phyloP scores from a whole-genome alignment of 768 basidiomycete species.

The Tulasnella sp. region DNA sequence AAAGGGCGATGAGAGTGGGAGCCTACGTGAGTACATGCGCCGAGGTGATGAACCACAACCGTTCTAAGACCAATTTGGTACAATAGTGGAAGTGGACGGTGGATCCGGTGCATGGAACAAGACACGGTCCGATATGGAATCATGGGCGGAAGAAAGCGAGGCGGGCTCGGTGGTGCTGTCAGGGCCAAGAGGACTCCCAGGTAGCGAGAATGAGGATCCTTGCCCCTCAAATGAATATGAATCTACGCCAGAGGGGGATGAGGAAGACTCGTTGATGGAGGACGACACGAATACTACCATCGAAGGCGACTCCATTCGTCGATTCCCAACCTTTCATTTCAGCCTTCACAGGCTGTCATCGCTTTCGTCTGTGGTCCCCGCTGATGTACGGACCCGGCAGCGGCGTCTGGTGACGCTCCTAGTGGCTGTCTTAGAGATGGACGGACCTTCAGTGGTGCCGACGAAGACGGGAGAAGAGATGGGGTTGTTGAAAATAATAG shows the following conservation, averaged over 20 bases:
- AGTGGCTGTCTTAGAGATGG: conserved; percentile 66
- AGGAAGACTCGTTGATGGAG: conserved; percentile 9
- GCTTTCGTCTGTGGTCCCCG: conserved; percentile 40
- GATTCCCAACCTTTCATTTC: conserved; percentile 73
- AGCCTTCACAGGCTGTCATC: conserved; percentile 56
- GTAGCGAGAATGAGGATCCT: background rate
- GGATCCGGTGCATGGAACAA: background rate
- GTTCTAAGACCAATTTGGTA: background rate
- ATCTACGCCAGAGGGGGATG: background rate
- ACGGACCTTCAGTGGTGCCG: conserved; percentile 65
- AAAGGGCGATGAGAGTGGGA: conserved; percentile 23
- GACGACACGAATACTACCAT: background rate
- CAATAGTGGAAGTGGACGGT: background rate
- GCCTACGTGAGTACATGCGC: background rate
- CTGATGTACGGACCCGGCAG: conserved; percentile 30
- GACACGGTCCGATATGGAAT: conserved; percentile 32
- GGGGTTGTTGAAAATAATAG: conserved; percentile 60
- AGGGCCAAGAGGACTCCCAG: background rate
- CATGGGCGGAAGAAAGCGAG: background rate
- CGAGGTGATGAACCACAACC: background rate
- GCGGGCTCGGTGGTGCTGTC: background rate
- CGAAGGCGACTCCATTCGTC: conserved; percentile 60
- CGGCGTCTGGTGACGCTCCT: conserved; percentile 52
- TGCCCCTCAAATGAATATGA: background rate
- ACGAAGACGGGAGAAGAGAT: conserved; percentile 70